phyloP scores from a whole-genome alignment of 306 rosid genomes.

The Quercus berberidifolia region DNA sequence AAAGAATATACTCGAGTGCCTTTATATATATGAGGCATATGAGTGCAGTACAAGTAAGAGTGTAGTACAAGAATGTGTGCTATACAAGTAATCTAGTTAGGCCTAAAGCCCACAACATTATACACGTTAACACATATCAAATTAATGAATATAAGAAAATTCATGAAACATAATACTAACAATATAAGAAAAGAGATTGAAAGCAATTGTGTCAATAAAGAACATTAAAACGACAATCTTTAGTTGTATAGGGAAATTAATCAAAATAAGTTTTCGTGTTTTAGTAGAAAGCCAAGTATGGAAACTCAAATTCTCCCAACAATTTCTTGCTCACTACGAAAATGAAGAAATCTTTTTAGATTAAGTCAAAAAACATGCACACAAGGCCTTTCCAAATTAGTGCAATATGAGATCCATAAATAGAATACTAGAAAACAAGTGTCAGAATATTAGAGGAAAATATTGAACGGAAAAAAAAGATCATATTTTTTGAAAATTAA shows the following conservation, averaged over 20 bases:
- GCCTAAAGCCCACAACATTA: too few species aligned
- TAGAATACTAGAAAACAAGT: neutral
- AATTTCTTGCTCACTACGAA: neutral
- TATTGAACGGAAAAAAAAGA: neutral
- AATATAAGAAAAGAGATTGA: neutral
- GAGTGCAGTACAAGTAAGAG: too few species aligned
- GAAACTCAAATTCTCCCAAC: neutral
- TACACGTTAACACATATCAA: neutral
- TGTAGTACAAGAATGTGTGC: too few species aligned
- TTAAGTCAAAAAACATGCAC: neutral
- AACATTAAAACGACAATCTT: neutral
- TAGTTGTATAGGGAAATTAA: neutral
- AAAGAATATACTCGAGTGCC: too few species aligned
- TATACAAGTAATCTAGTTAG: too few species aligned
- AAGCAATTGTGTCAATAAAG: neutral
- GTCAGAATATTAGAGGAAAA: neutral
- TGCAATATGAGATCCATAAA: neutral
- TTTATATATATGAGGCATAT: too few species aligned
- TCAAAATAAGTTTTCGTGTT: neutral
- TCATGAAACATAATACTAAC: neutral
- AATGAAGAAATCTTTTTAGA: neutral
- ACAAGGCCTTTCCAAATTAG: neutral
- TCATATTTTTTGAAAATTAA: neutral
- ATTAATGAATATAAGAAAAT: neutral
- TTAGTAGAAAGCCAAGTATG: neutral